Percentiles rank a stretch among this genome's conserved stretches.
These are phyloP conservation scores for Malus sylvestris DNA, from an alignment of 306 rosid species.

Conservation along the genomic window DNA sequence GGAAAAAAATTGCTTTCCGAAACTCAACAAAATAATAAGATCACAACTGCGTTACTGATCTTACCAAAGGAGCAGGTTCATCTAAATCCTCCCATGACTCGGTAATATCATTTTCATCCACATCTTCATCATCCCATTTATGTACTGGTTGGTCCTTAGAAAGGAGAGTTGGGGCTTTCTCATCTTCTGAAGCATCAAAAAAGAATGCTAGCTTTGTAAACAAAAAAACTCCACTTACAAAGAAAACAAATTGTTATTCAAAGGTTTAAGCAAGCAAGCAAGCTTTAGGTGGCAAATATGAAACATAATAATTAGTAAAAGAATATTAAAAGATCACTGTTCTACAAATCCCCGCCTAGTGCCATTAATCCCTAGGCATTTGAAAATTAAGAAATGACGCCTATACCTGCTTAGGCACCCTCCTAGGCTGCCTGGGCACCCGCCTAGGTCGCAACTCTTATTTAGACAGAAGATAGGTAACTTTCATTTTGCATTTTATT, in stretches of 20 bases:
- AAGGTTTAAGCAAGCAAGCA: background rate
- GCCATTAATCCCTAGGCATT: too few species aligned
- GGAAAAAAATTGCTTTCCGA: background rate
- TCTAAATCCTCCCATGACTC: slow-evolving; percentile 97
- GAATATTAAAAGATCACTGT: background rate
- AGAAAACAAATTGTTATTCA: background rate
- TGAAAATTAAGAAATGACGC: too few species aligned
- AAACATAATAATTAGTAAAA: background rate
- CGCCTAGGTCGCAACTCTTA: too few species aligned
- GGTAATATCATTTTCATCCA: slow-evolving; percentile 75
- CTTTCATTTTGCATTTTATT: too few species aligned
- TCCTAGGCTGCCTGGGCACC: too few species aligned
- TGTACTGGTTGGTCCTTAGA: slow-evolving; percentile 46
- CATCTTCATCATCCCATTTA: slow-evolving; percentile 92
- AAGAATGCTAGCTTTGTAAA: background rate
- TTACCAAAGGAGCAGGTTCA: slow-evolving; percentile 66
- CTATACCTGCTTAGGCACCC: too few species aligned
- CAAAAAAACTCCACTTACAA: background rate
- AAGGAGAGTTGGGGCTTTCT: slow-evolving; percentile 31
- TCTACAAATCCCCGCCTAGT: too few species aligned
- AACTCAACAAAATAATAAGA: background rate
- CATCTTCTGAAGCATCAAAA: slow-evolving; percentile 51
- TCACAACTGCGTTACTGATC: slow-evolving; percentile 3
- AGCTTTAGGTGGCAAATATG: background rate
- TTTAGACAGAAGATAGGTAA: too few species aligned